These are phyloP conservation scores for Quercus tomentella DNA, from an alignment of 331 rosid genomes.

Conservation along the genomic window DNA sequence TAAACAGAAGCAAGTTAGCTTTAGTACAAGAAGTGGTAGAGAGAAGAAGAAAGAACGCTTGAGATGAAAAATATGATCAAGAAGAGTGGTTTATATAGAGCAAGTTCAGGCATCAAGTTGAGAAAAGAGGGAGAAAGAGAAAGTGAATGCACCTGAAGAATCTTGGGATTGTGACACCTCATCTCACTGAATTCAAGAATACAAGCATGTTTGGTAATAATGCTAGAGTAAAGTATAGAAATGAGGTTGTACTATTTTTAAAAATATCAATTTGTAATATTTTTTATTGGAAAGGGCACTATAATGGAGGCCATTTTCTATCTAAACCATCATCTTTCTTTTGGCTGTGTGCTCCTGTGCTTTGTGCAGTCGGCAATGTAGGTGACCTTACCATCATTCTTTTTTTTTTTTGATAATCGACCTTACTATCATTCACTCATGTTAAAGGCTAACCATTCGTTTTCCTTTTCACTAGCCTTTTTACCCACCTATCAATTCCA, in stretches of 20 bases:
- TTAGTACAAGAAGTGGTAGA: not conserved
- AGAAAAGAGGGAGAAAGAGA: not conserved
- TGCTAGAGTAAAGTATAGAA: slow-evolving; percentile 32
- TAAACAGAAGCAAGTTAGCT: not conserved
- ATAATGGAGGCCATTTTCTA: slow-evolving; percentile 25
- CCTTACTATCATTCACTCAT: slow-evolving; percentile 11
- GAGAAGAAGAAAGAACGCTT: not conserved
- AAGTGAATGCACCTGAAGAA: slow-evolving; percentile 43
- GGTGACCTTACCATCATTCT: slow-evolving; percentile 8
- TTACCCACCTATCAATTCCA: not conserved
- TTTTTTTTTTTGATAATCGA: not conserved
- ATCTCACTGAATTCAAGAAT: slow-evolving; percentile 28
- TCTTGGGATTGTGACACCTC: slow-evolving; percentile 64
- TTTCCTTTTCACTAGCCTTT: not conserved
- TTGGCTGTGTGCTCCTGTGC: slow-evolving; percentile 48
- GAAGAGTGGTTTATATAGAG: slow-evolving; percentile 37
- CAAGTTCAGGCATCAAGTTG: slow-evolving; percentile 6
- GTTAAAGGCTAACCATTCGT: not conserved
- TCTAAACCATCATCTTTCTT: slow-evolving; percentile 36
- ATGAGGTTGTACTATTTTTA: slow-evolving; percentile 20
- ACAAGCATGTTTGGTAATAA: slow-evolving; percentile 41
- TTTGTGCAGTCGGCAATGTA: slow-evolving; percentile 53
- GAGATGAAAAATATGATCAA: slow-evolving; percentile 28
- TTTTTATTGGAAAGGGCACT: slow-evolving; percentile 4
- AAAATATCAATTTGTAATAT: slow-evolving; percentile 8